These are phyloP conservation scores for Dendrocalamus sinicus DNA, from an alignment of 176 grass and related monocot genomes.

Conservation along the genomic window DNA sequence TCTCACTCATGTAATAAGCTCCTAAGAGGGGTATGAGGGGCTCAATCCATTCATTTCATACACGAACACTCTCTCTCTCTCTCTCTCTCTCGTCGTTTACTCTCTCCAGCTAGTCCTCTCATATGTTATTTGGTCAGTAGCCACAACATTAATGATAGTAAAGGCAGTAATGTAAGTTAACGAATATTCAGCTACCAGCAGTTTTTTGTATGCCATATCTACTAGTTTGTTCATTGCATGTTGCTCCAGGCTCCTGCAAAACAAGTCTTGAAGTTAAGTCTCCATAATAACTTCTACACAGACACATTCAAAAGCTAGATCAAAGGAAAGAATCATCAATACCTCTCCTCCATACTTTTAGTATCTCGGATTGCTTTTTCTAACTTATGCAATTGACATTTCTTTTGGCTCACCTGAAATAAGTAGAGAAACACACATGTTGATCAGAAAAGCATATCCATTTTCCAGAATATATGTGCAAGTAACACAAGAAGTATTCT, in stretches of 20 bases:
- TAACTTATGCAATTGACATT: constrained; percentile 53
- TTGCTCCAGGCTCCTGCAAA: constrained; percentile 61
- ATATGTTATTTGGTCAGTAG: too few relatives aligned
- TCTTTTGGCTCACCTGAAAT: constrained; percentile 62
- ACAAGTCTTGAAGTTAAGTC: constrained; percentile 39
- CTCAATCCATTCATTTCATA: too few relatives aligned
- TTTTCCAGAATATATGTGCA: constrained; percentile 25
- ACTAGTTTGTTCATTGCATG: constrained; percentile 76
- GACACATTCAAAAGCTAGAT: background rate
- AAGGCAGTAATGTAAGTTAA: constrained; percentile 13
- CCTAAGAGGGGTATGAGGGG: too few relatives aligned
- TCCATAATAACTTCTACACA: constrained; percentile 12
- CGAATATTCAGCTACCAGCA: constrained; percentile 62
- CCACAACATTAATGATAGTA: background rate
- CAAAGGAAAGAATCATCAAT: constrained; percentile 28
- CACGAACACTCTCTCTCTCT: too few relatives aligned
- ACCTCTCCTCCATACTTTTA: constrained; percentile 75
- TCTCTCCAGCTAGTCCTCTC: too few relatives aligned
- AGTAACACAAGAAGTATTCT: background rate
- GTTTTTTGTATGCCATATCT: constrained; percentile 64
- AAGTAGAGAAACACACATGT: constrained; percentile 15
- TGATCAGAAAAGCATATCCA: constrained; percentile 26
- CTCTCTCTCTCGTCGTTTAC: too few relatives aligned
- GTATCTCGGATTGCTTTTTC: constrained; percentile 59
- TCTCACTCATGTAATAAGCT: too few relatives aligned